phyloP scores from a whole-genome alignment of 2,329 filamentous ascomycete genomes.

The Fusarium clavum region DNA sequence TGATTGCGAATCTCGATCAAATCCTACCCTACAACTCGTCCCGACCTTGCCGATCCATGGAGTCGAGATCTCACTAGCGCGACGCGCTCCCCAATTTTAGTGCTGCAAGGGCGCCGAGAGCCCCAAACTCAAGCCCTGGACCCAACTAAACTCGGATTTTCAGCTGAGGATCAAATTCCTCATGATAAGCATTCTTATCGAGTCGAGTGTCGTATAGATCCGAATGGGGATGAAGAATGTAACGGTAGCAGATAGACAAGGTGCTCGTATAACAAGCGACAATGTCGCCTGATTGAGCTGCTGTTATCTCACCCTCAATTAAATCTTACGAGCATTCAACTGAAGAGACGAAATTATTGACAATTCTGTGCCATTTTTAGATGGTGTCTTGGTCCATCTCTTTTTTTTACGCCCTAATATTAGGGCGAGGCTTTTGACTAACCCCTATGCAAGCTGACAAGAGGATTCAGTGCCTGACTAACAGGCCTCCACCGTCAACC shows the following conservation, averaged over 20 bases:
- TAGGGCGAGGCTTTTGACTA: not conserved
- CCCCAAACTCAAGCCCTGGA: not conserved
- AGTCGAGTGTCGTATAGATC: not conserved
- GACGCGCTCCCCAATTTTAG: not conserved
- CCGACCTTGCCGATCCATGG: not conserved
- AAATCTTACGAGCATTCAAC: constrained; percentile 12
- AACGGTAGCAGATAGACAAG: not conserved
- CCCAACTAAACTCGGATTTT: not conserved
- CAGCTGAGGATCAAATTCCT: not conserved
- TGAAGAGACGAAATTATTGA: not conserved
- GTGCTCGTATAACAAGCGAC: not conserved
- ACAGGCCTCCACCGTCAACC: not conserved
- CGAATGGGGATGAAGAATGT: not conserved
- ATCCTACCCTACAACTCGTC: not conserved
- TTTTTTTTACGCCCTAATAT: not conserved
- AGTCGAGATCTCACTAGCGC: not conserved
- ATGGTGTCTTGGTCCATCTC: not conserved
- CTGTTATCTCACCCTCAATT: not conserved
- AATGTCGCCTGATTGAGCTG: not conserved
- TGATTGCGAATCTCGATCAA: not conserved
- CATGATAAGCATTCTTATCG: not conserved
- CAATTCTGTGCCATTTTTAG: not conserved
- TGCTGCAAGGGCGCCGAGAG: constrained; percentile 2
- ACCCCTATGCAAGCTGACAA: not conserved
- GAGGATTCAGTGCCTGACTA: constrained; percentile 22